Conservation (phyloP, 2,329 filamentous ascomycete species). For the Colletotrichum endophyticum region DNA sequence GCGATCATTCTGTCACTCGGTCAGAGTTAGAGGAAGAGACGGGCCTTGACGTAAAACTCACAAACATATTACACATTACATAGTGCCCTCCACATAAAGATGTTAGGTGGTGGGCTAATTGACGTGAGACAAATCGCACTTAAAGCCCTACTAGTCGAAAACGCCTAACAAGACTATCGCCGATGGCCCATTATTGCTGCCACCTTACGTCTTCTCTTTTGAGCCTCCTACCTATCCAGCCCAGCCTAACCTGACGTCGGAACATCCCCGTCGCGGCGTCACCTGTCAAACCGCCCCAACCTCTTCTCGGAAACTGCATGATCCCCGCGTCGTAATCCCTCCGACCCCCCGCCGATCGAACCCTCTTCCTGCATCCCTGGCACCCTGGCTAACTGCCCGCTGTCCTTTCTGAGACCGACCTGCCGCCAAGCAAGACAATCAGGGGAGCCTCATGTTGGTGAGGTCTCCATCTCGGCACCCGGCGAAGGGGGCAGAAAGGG, state of each 20-base stretch:
- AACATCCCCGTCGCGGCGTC: slow-evolving; percentile 1
- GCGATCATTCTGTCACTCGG: neutral
- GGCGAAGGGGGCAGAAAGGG: neutral
- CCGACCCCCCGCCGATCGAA: neutral
- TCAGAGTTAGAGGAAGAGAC: neutral
- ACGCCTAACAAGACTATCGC: neutral
- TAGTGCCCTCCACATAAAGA: neutral
- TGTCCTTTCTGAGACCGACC: slow-evolving; percentile 1
- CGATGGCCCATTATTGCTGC: neutral
- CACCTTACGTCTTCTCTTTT: neutral
- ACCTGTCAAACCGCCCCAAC: neutral
- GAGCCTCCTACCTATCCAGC: neutral
- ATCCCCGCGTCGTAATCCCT: slow-evolving; percentile 10
- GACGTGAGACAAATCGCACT: neutral
- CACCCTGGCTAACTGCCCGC: neutral
- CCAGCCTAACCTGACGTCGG: neutral
- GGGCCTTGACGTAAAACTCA: neutral
- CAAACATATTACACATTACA: neutral
- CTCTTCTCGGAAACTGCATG: slow-evolving; percentile 1
- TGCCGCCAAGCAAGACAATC: neutral
- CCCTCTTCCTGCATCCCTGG: neutral
- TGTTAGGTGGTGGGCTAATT: neutral
- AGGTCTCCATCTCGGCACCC: neutral
- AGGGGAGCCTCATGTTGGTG: neutral
- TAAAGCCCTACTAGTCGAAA: neutral